phyloP scores from a whole-genome alignment of 2,329 filamentous ascomycete genomes.

The Verticillium nonalfalfae region DNA sequence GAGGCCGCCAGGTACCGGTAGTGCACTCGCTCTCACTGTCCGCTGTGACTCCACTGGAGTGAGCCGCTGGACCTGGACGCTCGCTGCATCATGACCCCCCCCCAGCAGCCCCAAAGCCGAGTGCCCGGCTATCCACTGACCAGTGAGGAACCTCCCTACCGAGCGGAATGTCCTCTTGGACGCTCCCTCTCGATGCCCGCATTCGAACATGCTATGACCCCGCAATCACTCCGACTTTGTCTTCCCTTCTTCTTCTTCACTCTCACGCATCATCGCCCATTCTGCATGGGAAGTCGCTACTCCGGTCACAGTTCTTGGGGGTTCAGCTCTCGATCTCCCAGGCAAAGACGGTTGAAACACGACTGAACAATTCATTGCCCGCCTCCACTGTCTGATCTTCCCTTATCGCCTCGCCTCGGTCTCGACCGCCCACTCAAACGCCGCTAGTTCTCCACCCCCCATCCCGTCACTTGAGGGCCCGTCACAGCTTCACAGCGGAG shows the following conservation, averaged over 20 bases:
- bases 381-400: background rate
- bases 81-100: background rate
- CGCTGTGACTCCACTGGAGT: too few species aligned
- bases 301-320: slow-evolving; percentile 5
- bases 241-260: background rate
- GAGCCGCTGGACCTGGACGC: background rate
- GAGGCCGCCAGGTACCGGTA: background rate
- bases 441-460: background rate
- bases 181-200: background rate
- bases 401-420: background rate
- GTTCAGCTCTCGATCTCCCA: slow-evolving; percentile 15
- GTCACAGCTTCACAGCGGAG: background rate
- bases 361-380: background rate
- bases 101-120: background rate
- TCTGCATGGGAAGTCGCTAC: slow-evolving; percentile 1
- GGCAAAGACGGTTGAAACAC: background rate
- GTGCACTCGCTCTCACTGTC: background rate
- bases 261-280: background rate
- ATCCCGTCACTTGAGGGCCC: background rate
- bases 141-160: background rate
- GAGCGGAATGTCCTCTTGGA: background rate
- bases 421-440: background rate
- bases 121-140: background rate
- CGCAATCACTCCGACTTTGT: background rate
- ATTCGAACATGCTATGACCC: background rate